Evolutionary conservation across 164 flowering plant species (phyloP), one percentile per base, ranked within the genome.

Genomic region (Chimonanthus salicifolius): DNA sequence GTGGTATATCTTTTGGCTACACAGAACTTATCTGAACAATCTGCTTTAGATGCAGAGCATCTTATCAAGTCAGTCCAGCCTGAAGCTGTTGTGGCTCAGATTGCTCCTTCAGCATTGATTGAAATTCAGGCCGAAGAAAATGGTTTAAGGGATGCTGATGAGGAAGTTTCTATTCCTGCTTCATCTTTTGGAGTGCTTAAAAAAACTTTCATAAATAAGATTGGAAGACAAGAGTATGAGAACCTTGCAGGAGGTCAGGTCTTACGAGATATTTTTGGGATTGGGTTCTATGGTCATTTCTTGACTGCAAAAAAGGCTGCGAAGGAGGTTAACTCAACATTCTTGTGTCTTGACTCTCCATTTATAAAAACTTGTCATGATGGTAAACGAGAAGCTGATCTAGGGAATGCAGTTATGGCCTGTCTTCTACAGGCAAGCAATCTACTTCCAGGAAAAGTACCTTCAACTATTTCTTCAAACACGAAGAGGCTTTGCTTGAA

Each of bases 21-120:
- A 15, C 94, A 90, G 83, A 92, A 84, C 75, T 79, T 95, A 46
- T 95, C 98, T 1, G 90, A 95, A 79, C 83, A 85, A 76, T 92
- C 98, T 0, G 91, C 92, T 66, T 3, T 70, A 6, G 98, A 95
- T 76, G 90, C 89, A 0, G 88, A 87, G 79, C 74, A 70, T 75
- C 77, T 95, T 8, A 88, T 95, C 58, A 86, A 84, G 81, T 92
- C 71, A 65, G 73, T 90, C 60, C 76, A 76, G 70, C 99, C 99
- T 2, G 90, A 87, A 58, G 95, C 86, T 0, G 97, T 95, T 33
- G 83, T 95, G 46, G 90, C 84, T 10, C 96, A 90, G 71, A 81
- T 88, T 20, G 83, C 85, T 49, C 70, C 63, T 44, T 79, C 78
- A 0, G 82, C 75, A 3, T 7, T 83, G 49, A 21, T 20, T 45